Conservation (phyloP, 352 stramenopile species). For the Globisporangium perplexum region DNA sequence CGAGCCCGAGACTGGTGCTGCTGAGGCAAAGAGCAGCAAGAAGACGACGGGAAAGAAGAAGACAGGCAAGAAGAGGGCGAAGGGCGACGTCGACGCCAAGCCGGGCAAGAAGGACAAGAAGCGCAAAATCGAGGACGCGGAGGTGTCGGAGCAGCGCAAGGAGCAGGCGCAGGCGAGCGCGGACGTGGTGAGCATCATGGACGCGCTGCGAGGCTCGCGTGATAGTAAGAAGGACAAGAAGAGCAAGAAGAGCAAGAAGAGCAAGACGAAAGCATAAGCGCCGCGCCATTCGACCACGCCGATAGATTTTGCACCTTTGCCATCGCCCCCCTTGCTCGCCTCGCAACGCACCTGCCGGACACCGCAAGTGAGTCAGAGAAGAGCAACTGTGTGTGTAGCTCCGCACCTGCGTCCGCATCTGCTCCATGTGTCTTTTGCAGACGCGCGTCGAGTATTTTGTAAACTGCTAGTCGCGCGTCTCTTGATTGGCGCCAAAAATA, state of each 20-base stretch:
- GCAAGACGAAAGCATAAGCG: slow-evolving; percentile 16
- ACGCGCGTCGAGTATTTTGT: not conserved
- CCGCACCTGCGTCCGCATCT: too few species aligned
- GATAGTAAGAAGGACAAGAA: slow-evolving; percentile 36
- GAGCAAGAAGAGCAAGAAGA: slow-evolving; percentile 12
- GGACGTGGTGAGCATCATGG: slow-evolving; percentile 67
- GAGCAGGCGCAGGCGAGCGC: slow-evolving; percentile 29
- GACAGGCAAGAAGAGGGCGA: slow-evolving; percentile 7
- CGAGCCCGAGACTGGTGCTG: slow-evolving; percentile 9
- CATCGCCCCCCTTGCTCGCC: too few species aligned
- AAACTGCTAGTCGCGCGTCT: not conserved
- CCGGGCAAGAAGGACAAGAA: slow-evolving; percentile 24
- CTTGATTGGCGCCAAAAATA: slow-evolving; percentile 1
- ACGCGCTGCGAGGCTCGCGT: slow-evolving; percentile 42
- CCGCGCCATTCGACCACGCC: not conserved
- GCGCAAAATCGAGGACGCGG: slow-evolving; percentile 23
- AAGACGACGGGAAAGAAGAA: slow-evolving; percentile 9
- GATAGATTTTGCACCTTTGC: not conserved
- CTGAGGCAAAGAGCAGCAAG: slow-evolving; percentile 1
- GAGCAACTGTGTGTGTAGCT: too few species aligned
- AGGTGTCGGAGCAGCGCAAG: slow-evolving; percentile 20
- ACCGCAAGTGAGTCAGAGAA: too few species aligned
- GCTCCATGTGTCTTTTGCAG: not conserved
- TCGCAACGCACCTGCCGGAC: too few species aligned
- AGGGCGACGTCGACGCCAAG: too few species aligned